Evolutionary conservation across 345 rosid species (phyloP), one percentile per base, ranked within the genome.

Genomic region (Populus simonii): DNA sequence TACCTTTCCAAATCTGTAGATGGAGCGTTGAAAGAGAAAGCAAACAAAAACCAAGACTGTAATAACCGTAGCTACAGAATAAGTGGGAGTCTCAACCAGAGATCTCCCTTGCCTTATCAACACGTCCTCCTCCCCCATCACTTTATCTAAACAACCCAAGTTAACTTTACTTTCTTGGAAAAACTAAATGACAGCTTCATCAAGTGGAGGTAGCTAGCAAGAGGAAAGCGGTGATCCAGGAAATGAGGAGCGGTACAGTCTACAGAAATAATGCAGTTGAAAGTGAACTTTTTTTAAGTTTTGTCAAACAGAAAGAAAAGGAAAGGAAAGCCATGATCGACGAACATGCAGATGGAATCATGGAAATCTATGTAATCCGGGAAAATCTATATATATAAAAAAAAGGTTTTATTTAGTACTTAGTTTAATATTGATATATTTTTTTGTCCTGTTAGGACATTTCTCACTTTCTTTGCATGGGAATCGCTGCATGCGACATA

Each of bases 81-180:
- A 93, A 53, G 95, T 93, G 65, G 98, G 98, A 23, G 98, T 94
- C 88, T 94, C 98, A 0, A 95, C 94, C 31, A 94, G 81, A 84
- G 98, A 94, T 75, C 80, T 78, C 25, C 76, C 80, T n/a, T 36
- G 76, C 62, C 80, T 33, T 22, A 62, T 12, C 45, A 78, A 16
- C 71, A 71, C 71, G 29, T 72, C 49, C 45, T 61, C 35, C 43
- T 69, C 68, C 47, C 3, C 61, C 66, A 68, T 36, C 11, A 27
- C 16, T 23, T 25, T 36, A 69, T 8, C 71, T 15, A 13, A 35
- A 10, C 31, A 68, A 12, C 18, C 16, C 35, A 74, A 39, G 18
- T 38, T 61, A 57, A 62, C 16, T 9, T 7, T 18, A 10, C 61
- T 66, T 75, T 66, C 78, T 18, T 18, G 27, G 45, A 66, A 47